These are phyloP conservation scores for Lizonia empirigonia DNA, from an alignment of 2,329 filamentous ascomycete genomes.

Conservation along the genomic window DNA sequence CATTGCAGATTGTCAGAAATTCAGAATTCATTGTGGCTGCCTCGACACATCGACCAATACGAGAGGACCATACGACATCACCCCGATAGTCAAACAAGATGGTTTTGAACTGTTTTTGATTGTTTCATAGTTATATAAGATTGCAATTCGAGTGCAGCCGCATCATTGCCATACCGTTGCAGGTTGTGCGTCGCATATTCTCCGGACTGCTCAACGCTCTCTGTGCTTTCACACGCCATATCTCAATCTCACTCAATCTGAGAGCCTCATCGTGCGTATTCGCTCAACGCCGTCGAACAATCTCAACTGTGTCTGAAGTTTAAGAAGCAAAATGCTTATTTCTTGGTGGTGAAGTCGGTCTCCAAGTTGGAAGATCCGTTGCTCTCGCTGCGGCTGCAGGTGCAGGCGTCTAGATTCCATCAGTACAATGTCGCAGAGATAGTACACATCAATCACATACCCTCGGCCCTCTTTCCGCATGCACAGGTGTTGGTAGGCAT, in stretches of 20 bases:
- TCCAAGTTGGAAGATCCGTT: slow-evolving; percentile 69
- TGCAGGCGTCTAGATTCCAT: slow-evolving; percentile 60
- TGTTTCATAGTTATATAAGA: slow-evolving; percentile 1
- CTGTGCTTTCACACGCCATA: neutral
- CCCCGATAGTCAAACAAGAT: too few relatives aligned
- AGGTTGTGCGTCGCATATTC: too few relatives aligned
- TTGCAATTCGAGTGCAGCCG: neutral
- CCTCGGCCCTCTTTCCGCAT: slow-evolving; percentile 75
- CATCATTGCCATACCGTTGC: neutral
- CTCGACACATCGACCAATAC: neutral
- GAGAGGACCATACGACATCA: neutral
- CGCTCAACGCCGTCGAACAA: neutral
- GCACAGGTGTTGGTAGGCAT: slow-evolving; percentile 71
- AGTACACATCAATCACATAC: slow-evolving; percentile 55
- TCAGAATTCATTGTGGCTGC: neutral
- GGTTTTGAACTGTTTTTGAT: neutral
- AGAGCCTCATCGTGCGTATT: neutral
- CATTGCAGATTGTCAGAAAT: neutral
- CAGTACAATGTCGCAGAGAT: neutral
- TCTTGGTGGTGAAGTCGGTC: slow-evolving; percentile 83
- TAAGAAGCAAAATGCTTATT: slow-evolving; percentile 28
- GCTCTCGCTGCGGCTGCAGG: slow-evolving; percentile 76
- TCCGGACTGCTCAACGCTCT: too few relatives aligned
- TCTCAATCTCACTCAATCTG: neutral
- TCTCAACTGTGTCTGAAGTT: too few relatives aligned